These are phyloP conservation scores for Suhomyces xylopsoci DNA, from an alignment of 805 yeast genomes.

Conservation along the genomic window DNA sequence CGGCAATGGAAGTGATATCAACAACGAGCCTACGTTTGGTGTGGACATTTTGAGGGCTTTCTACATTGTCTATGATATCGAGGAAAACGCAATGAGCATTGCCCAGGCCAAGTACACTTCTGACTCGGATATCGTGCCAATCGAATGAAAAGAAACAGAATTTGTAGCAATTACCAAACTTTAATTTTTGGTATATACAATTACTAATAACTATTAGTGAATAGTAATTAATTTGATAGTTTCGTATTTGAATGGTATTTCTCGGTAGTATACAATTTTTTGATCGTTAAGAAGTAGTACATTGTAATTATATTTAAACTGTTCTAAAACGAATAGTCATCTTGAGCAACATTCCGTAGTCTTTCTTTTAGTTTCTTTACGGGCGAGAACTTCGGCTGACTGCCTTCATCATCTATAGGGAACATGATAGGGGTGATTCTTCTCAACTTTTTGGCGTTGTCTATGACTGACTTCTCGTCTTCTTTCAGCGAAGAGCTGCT, in stretches of 20 bases:
- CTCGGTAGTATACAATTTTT: too few relatives aligned
- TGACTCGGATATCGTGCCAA: slow-evolving; percentile 1
- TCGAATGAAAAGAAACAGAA: too few relatives aligned
- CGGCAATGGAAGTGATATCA: too few relatives aligned
- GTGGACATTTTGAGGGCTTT: slow-evolving; percentile 50
- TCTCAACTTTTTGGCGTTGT: slow-evolving; percentile 33
- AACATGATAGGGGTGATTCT: slow-evolving; percentile 36
- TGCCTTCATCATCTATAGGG: slow-evolving; percentile 27
- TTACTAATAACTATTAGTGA: too few relatives aligned
- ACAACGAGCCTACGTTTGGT: slow-evolving; percentile 32
- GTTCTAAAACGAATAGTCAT: not conserved
- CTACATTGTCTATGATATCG: slow-evolving; percentile 56
- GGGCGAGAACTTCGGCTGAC: slow-evolving; percentile 31
- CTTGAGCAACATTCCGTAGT: not conserved
- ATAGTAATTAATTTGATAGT: too few relatives aligned
- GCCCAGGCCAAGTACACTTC: slow-evolving; percentile 44
- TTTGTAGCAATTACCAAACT: too few relatives aligned
- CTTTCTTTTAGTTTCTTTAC: slow-evolving; percentile 27
- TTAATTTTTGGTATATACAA: too few relatives aligned
- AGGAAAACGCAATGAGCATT: slow-evolving; percentile 39
- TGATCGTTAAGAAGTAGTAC: too few relatives aligned
- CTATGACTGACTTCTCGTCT: slow-evolving; percentile 20
- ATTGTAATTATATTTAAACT: too few relatives aligned
- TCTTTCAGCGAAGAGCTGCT: slow-evolving; percentile 5
- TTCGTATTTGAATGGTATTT: too few relatives aligned